phyloP scores from a whole-genome alignment of 495 filamentous ascomycete genomes.

The Amniculicola lignicola region DNA sequence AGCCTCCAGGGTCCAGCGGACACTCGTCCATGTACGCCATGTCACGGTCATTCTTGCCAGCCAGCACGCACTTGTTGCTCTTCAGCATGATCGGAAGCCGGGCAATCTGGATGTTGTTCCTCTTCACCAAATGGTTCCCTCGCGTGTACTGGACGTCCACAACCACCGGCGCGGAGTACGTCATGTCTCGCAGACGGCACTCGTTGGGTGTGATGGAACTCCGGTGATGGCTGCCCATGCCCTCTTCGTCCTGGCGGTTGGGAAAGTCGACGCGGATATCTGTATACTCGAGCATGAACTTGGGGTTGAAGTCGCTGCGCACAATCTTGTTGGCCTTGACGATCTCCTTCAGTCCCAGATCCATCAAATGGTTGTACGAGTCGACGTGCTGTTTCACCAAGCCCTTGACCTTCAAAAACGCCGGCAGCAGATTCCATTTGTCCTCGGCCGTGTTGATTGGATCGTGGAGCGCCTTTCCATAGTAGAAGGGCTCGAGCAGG shows the following conservation, averaged over 20 bases:
- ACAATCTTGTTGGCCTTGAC: constrained; percentile 82
- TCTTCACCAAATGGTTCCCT: constrained; percentile 65
- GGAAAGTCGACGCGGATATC: constrained; percentile 82
- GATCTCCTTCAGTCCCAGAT: constrained; percentile 93
- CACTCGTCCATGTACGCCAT: constrained; percentile 92
- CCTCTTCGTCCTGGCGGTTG: constrained; percentile 68
- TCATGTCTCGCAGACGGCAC: constrained; percentile 91
- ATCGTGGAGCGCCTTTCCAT: constrained; percentile 87
- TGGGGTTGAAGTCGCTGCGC: constrained; percentile 80
- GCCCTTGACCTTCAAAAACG: constrained; percentile 95
- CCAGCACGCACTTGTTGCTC: constrained; percentile 85
- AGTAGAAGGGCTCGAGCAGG: constrained; percentile 91
- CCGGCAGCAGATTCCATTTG: constrained; percentile 94
- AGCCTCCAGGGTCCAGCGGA: constrained; percentile 91
- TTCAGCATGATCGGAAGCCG: constrained; percentile 94
- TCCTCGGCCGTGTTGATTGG: constrained; percentile 86
- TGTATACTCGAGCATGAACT: constrained; percentile 81
- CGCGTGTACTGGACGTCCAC: constrained; percentile 86
- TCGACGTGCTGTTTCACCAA: constrained; percentile 97
- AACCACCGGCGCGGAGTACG: constrained; percentile 86
- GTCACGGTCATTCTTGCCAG: constrained; percentile 71
- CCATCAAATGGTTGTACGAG: constrained; percentile 96
- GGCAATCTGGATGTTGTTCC: constrained; percentile 73
- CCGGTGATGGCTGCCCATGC: constrained; percentile 54
- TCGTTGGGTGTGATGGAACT: constrained; percentile 79